Base-by-base conservation (phyloP, 2,329 filamentous ascomycete species). In the Ophiostoma montium region DNA sequence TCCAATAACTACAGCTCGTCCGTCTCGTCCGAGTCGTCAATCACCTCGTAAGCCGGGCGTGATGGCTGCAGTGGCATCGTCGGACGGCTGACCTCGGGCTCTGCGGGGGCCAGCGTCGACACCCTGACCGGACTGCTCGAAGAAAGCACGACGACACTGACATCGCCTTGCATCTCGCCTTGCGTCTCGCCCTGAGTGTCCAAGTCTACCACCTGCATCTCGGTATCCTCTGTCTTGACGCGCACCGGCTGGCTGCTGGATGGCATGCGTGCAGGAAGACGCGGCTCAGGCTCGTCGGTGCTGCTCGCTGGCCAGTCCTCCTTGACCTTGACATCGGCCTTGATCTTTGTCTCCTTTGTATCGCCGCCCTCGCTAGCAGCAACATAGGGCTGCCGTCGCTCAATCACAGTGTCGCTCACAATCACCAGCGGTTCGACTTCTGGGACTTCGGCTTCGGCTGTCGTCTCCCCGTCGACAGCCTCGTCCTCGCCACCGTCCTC, bases 21-120 rank as follows among this genome's bases (percentile, higher is more conserved):
- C 18, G 52, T 54, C 36, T 51, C 54, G 35, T 55, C 53, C 8
- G 49, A 48, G 21, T 53, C 51, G 44, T 50, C 49, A 21, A 50
- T 50, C 19, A 48, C 38, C 21, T 39, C 19, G 10, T 47, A 35
- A 10, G 32, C 23, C 1, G 33, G 16, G 12, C 41, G n/a, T 0
- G 46, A 39, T 11, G 45, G 15, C 19, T 33, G 39, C 19, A 10
- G 3, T 8, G 35, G n/a, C 2, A 12, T 27, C 5, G 15, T 19
- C 4, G 31, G 33, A 6, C 23, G 23, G 3, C 27, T 41, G 3
- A 16, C 42, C 23, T 47, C 42, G 5, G 10, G 10, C 8, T 27
- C 32, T 3, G 12, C 23, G 1, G 42, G 35, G 5, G 41, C n/a
- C 5, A 15, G n/a, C 10, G 23, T n/a, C 16, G 42, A 10, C 6